Percentiles rank a stretch among this genome's conserved stretches.
Evolutionary conservation across 192 early-diverging fungal genomes (phyloP).

Genomic region (Pilobolus umbonatus): DNA sequence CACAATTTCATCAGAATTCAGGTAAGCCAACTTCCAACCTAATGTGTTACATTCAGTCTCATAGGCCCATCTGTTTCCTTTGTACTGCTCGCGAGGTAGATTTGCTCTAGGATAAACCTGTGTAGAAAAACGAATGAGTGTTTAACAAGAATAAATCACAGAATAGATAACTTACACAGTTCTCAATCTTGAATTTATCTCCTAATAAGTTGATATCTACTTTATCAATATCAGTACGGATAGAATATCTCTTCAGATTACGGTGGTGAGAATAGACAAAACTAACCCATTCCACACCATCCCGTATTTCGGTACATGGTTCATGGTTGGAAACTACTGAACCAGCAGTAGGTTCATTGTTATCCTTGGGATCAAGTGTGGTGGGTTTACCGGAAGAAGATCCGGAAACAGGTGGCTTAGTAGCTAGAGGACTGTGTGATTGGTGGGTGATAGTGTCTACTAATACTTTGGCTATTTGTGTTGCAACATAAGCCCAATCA

Average conservation of each 20-base stretch:
- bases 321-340: slow-evolving; percentile 22
- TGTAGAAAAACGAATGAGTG: neutral
- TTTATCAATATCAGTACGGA: slow-evolving; percentile 71
- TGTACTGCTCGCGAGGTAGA: slow-evolving; percentile 53
- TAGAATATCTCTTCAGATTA: slow-evolving; percentile 48
- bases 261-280: slow-evolving; percentile 71
- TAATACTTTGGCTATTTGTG: slow-evolving; percentile 15
- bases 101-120: slow-evolving; percentile 73
- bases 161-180: slow-evolving; percentile 65
- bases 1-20: slow-evolving; percentile 62
- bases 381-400: neutral
- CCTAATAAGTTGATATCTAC: slow-evolving; percentile 43
- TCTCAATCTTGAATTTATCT: slow-evolving; percentile 59
- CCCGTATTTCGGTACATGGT: slow-evolving; percentile 29
- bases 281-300: slow-evolving; percentile 63
- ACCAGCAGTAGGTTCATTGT: slow-evolving; percentile 9
- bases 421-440: neutral
- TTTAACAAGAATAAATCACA: neutral
- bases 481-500: slow-evolving; percentile 18
- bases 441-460: neutral
- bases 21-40: slow-evolving; percentile 78
- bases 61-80: slow-evolving; percentile 82
- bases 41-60: slow-evolving; percentile 83
- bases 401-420: slow-evolving; percentile 7
- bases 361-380: neutral